A percentile compares a stretch with the other conserved stretches of the same genome.
Conservation (phyloP, 257 asterid genomes). For the Datura wrightii region DNA sequence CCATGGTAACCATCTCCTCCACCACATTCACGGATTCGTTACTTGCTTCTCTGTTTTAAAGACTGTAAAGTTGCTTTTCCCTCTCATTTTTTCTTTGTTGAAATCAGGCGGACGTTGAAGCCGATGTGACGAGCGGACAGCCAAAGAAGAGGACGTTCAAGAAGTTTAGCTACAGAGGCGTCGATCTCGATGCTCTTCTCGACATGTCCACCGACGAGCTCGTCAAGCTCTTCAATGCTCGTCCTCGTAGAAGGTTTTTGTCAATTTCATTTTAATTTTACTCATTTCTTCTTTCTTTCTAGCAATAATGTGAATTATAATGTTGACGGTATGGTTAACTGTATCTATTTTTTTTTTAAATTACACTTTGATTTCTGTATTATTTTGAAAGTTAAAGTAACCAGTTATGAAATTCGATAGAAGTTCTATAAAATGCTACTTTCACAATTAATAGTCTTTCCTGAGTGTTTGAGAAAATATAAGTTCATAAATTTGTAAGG, state of each 20-base stretch:
- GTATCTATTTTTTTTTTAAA: background rate
- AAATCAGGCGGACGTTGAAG: constrained; percentile 71
- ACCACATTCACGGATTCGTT: too few species aligned
- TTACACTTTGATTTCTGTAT: background rate
- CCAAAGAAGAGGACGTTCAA: constrained; percentile 84
- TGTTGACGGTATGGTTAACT: too few species aligned
- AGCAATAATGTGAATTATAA: background rate
- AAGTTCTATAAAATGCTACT: background rate
- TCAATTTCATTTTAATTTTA: background rate
- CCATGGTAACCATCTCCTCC: constrained; percentile 24
- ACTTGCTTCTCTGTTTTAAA: background rate
- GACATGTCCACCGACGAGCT: constrained; percentile 90
- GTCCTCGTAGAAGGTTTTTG: constrained; percentile 72
- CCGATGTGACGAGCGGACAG: constrained; percentile 64
- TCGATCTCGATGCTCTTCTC: constrained; percentile 88
- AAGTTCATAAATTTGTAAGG: background rate
- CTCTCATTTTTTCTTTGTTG: background rate
- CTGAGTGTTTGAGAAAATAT: background rate
- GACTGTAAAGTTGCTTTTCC: background rate
- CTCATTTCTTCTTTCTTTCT: background rate
- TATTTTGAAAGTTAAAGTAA: background rate
- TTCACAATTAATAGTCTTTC: background rate
- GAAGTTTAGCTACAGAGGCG: constrained; percentile 92
- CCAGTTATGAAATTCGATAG: background rate
- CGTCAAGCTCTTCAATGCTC: constrained; percentile 76